Evolutionary conservation across 208 protist species (phyloP), one percentile per base, ranked within the genome.

Genomic region (Acanthamoeba quina): DNA sequence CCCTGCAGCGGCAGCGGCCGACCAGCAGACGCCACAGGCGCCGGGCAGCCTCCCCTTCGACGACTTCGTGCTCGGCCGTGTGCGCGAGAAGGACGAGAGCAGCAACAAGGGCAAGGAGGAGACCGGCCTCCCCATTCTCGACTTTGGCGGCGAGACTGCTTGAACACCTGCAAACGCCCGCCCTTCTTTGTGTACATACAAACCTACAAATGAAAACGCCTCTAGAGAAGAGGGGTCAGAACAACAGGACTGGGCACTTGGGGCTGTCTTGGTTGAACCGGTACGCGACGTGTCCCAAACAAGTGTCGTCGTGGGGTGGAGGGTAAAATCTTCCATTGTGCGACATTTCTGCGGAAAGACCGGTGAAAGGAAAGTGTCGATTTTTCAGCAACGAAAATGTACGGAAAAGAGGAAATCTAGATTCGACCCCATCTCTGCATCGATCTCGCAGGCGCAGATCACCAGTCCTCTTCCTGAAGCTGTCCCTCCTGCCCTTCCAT

Each of bases 71-170:
- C 72, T 82, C 15, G 72, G 72, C 7, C 72, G 72, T 31, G 72
- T 82, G 72, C 72, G 72, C 34, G 72, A 82, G 72, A 82, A 82
- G 26, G 37, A 52, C 21, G 72, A 72, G 26, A 66, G 9, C 19
- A 21, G 17, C 70, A 74, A 26, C 29, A 82, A 82, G 44, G 21
- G 31, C n/a, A 26, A 44, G 11, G 64, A 82, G 72, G 31, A 76
- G 21, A 5, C 31, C 13, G 72, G 41, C 24, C 72, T 82, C 44
- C 37, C 37, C 29, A 82, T 52, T 3, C 72, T 82, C 41, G 72
- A 82, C 72, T 82, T 82, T 82, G 72, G 72, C 41, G 72, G 72
- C 10, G 72, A 82, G 72, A 82, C 72, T 10, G 72, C 72, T 15
- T 82, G 21, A 82, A 54, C 9, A 56, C 0, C 24, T n/a, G 19